Evolutionary conservation across 2,329 filamentous ascomycete genomes (phyloP).

Genomic region (Onygena corvina): DNA sequence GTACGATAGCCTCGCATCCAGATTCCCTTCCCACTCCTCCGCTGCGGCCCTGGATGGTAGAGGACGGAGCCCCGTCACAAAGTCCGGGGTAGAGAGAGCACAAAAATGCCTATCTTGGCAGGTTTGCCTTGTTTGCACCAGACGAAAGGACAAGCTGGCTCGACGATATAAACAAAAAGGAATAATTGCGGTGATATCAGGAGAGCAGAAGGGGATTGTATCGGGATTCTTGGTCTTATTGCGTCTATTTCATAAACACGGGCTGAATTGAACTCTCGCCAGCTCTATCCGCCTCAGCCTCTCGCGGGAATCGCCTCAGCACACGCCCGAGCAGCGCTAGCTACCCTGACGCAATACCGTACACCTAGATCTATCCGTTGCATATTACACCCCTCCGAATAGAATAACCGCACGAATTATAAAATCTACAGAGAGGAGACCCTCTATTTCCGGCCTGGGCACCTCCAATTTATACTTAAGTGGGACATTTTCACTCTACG

Average conservation of each 20-base stretch:
- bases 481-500: neutral
- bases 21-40: no score
- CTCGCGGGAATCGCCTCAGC: neutral
- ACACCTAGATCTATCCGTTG: neutral
- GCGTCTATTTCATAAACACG: neutral
- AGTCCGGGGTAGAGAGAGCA: neutral
- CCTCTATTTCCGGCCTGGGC: neutral
- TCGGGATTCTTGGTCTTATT: neutral
- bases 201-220: neutral
- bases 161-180: slow-evolving; percentile 10
- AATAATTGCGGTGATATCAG: neutral
- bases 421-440: neutral
- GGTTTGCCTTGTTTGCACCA: slow-evolving; percentile 6
- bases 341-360: neutral
- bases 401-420: neutral
- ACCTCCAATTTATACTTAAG: neutral
- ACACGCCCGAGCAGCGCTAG: neutral
- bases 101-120: slow-evolving; percentile 7
- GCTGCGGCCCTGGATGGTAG: no score
- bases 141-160: slow-evolving; percentile 18
- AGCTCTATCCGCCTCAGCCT: neutral
- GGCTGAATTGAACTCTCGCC: neutral
- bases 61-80: no score
- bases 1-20: no score
- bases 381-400: no score